Evolutionary conservation across 345 rosid genomes (phyloP).

Genomic region (Populus euphratica): DNA sequence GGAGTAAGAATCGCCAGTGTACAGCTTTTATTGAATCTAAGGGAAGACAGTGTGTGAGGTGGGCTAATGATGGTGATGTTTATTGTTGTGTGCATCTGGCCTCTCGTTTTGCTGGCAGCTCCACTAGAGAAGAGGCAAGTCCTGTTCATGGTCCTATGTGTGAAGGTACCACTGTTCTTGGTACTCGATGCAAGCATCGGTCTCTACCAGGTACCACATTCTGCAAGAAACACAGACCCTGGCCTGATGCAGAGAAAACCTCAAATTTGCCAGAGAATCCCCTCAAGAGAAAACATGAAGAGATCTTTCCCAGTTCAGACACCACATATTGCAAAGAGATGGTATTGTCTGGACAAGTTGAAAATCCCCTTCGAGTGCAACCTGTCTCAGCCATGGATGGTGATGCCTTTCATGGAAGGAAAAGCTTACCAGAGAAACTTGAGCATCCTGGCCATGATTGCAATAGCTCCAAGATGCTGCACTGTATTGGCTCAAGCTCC

Average conservation of each 20-base stretch:
- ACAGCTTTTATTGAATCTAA: constrained; percentile 86
- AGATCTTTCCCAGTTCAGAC: constrained; percentile 38
- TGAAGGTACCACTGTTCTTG: constrained; percentile 92
- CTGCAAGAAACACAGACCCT: constrained; percentile 91
- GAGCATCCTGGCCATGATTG: constrained; percentile 44
- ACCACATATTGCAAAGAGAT: constrained; percentile 41
- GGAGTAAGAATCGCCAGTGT: constrained; percentile 78
- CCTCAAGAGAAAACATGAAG: constrained; percentile 57
- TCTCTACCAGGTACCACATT: constrained; percentile 71
- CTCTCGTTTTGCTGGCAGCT: constrained; percentile 73
- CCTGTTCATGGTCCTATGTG: constrained; percentile 65
- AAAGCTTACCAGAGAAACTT: constrained; percentile 40
- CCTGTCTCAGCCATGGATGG: constrained; percentile 38
- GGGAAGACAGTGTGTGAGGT: constrained; percentile 96
- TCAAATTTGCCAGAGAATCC: constrained; percentile 28
- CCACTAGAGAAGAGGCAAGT: constrained; percentile 52
- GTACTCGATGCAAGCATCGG: constrained; percentile 91
- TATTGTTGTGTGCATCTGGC: constrained; percentile 98
- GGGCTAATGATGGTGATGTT: constrained; percentile 96
- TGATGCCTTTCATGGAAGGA: constrained; percentile 33
- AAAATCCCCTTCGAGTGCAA: constrained; percentile 42
- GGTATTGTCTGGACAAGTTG: constrained; percentile 43
- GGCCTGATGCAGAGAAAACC: constrained; percentile 29
- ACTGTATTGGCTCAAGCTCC: constrained; percentile 63
- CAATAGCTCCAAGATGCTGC: constrained; percentile 25